phyloP scores from a whole-genome alignment of 345 rosid genomes.

The Gossypium rotundifolium region DNA sequence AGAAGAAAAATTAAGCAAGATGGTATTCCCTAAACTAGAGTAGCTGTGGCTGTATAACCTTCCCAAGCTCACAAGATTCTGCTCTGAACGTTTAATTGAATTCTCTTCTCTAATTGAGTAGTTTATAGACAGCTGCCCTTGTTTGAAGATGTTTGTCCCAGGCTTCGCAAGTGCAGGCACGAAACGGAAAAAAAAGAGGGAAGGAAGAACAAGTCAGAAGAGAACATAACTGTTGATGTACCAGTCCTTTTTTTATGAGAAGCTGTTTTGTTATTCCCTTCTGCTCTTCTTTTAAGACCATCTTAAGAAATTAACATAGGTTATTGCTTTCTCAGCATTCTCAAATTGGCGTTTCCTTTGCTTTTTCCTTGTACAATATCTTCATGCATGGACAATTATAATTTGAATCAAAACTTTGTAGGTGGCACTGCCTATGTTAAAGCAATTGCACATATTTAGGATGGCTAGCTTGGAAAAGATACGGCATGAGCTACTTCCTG shows the following conservation, averaged over 20 bases:
- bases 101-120: neutral
- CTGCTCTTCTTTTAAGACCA: neutral
- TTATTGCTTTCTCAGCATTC: neutral
- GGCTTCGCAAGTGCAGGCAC: neutral
- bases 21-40: slow-evolving; percentile 2
- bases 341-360: neutral
- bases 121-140: neutral
- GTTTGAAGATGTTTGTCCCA: neutral
- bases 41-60: neutral
- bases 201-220: neutral
- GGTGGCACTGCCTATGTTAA: neutral
- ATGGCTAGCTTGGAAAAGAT: slow-evolving; percentile 2
- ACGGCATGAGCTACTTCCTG: neutral
- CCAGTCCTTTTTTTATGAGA: neutral
- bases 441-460: neutral
- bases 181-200: neutral
- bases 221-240: neutral
- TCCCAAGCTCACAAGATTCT: neutral
- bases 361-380: neutral
- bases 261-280: neutral
- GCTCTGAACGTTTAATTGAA: neutral
- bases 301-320: neutral
- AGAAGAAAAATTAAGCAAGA: neutral
- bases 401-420: neutral
- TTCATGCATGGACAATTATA: neutral